Conservation (phyloP, 768 basidiomycete species). For the Amyloporia xantha region DNA sequence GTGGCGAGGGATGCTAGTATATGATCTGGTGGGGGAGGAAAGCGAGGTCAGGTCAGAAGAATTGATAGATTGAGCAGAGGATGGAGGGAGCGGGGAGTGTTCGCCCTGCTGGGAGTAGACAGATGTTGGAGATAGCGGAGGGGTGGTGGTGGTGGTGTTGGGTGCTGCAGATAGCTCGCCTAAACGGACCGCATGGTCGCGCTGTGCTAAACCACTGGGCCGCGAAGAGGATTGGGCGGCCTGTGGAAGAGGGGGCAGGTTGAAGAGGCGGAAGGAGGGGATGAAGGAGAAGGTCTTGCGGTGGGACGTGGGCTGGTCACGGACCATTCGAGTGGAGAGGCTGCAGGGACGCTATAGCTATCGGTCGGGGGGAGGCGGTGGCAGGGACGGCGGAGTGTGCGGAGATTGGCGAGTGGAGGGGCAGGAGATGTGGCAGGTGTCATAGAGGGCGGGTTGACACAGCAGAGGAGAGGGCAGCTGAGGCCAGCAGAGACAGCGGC, state of each 20-base stretch:
- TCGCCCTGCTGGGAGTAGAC: neutral
- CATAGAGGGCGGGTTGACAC: neutral
- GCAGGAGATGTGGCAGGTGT: neutral
- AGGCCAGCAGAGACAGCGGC: neutral
- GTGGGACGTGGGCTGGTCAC: neutral
- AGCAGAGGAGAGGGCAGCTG: neutral
- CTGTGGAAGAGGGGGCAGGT: neutral
- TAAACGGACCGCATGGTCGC: neutral
- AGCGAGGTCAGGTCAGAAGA: neutral
- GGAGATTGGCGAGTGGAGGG: neutral
- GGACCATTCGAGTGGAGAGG: neutral
- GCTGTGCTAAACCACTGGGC: neutral
- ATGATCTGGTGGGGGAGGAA: slow-evolving; percentile 1
- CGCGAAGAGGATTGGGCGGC: neutral
- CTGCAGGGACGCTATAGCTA: too few species aligned
- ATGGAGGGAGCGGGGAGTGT: neutral
- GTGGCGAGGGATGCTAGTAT: slow-evolving; percentile 12
- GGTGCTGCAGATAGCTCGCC: neutral
- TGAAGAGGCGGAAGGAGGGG: neutral
- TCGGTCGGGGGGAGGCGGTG: too few species aligned
- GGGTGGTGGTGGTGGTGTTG: neutral
- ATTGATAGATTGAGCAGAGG: neutral
- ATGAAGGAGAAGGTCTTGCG: neutral
- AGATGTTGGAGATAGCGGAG: neutral
- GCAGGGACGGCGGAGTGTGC: neutral